Percentiles rank a stretch among this genome's conserved stretches.
These are phyloP conservation scores for Eucalyptus cloeziana DNA, from an alignment of 345 rosid species.

Conservation along the genomic window DNA sequence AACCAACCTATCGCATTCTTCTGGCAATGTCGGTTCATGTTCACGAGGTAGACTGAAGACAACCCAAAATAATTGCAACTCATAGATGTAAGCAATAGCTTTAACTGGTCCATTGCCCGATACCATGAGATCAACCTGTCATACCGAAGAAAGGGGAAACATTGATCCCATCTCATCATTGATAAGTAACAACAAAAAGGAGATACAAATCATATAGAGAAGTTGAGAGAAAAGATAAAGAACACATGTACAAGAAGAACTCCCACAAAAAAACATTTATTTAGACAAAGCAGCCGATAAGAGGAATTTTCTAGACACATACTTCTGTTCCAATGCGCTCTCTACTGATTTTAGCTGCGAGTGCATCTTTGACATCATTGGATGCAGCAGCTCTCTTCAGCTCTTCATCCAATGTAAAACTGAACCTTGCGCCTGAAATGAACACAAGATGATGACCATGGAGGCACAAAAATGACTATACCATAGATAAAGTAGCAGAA, in stretches of 20 bases:
- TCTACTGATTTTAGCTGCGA: conserved; percentile 76
- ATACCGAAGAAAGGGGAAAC: background rate
- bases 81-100: conserved; percentile 44
- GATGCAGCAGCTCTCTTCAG: conserved; percentile 62
- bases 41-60: conserved; percentile 56
- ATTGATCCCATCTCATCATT: background rate
- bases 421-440: conserved; percentile 77
- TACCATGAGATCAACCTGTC: conserved; percentile 86
- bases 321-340: conserved; percentile 93
- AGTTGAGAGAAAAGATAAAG: background rate
- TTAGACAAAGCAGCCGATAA: background rate
- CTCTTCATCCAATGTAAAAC: conserved; percentile 58
- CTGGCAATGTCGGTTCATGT: conserved; percentile 37
- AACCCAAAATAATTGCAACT: conserved; percentile 52
- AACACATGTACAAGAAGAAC: background rate
- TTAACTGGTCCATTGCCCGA: conserved; percentile 71
- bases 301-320: conserved; percentile 6
- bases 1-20: conserved; percentile 45
- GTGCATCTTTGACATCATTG: conserved; percentile 74
- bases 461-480: background rate
- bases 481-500: background rate
- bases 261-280: background rate
- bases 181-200: background rate
- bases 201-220: background rate
- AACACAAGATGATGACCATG: background rate